Evolutionary conservation across 208 protist species (phyloP).

Genomic region (Strigomonas galati): DNA sequence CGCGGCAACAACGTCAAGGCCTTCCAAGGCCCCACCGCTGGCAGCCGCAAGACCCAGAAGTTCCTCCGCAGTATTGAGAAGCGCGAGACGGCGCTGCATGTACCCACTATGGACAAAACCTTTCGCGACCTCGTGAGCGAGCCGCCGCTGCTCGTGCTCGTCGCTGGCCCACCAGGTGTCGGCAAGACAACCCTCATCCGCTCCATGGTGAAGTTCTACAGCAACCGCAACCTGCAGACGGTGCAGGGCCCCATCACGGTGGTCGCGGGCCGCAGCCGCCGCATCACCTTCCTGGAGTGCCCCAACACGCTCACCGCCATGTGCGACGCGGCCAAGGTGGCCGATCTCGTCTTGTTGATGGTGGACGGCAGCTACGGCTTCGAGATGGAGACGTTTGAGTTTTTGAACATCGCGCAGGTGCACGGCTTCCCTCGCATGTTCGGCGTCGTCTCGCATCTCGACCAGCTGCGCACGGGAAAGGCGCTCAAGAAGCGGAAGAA

Average conservation of each 20-base stretch:
- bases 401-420: constrained; percentile 98
- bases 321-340: constrained; percentile 98
- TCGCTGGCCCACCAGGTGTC: constrained; percentile 95
- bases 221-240: constrained; percentile 89
- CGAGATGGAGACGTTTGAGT: constrained; percentile 99
- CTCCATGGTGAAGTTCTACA: constrained; percentile 99
- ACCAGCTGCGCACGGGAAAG: constrained; percentile 96
- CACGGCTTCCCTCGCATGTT: constrained; percentile 99
- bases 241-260: constrained; percentile 98
- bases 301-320: constrained; percentile 98
- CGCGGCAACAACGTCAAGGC: constrained; percentile 90
- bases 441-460: constrained; percentile 98
- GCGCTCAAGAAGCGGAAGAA: constrained; percentile 97
- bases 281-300: constrained; percentile 99
- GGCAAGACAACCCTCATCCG: constrained; percentile 98
- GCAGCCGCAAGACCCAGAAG: constrained; percentile 79
- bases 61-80: constrained; percentile 84
- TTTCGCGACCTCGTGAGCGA: constrained; percentile 69
- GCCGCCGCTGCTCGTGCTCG: constrained; percentile 95
- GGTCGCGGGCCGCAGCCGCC: constrained; percentile 87
- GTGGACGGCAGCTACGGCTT: constrained; percentile 98
- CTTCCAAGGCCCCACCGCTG: constrained; percentile 72
- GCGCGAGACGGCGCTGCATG: constrained; percentile 73
- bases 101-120: constrained; percentile 86
- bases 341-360: constrained; percentile 97